Evolutionary conservation across 345 rosid genomes (phyloP).

Genomic region (Pistacia integerrima): DNA sequence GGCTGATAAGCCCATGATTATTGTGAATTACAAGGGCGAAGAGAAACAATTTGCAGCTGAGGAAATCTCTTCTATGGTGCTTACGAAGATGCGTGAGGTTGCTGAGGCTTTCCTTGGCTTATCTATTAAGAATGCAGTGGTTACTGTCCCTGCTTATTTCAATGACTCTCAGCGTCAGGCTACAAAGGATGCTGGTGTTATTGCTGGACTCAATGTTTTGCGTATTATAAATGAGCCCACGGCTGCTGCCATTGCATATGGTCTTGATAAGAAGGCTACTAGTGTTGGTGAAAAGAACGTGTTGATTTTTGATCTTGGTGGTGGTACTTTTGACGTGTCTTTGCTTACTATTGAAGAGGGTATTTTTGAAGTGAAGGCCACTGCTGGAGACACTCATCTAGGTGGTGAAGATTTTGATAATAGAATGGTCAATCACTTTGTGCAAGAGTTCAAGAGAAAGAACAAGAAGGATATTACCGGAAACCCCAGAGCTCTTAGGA

Average conservation of each 20-base stretch:
- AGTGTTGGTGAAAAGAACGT: constrained; percentile 57
- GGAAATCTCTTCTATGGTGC: constrained; percentile 59
- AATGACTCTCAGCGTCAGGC: constrained; percentile 63
- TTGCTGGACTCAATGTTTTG: constrained; percentile 49
- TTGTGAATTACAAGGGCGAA: constrained; percentile 37
- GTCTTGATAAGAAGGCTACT: constrained; percentile 57
- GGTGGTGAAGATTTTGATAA: constrained; percentile 58
- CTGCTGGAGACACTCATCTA: constrained; percentile 58
- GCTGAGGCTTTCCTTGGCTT: constrained; percentile 54
- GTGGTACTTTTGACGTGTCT: constrained; percentile 65
- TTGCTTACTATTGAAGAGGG: constrained; percentile 60
- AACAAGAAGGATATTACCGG: constrained; percentile 55
- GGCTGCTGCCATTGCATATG: constrained; percentile 60
- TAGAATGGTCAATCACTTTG: constrained; percentile 55
- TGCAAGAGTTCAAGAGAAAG: constrained; percentile 56
- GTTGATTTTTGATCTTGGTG: constrained; percentile 55
- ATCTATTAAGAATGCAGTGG: constrained; percentile 44
- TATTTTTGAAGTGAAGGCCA: constrained; percentile 55
- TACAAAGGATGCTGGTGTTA: constrained; percentile 56
- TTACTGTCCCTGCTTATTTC: constrained; percentile 58
- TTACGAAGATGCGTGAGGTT: constrained; percentile 54
- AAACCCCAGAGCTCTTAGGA: constrained; percentile 54
- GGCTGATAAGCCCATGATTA: constrained; percentile 43
- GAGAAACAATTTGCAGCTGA: constrained; percentile 51
- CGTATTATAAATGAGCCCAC: constrained; percentile 56